A percentile compares a stretch with the other conserved stretches of the same genome.
Conservation (phyloP, 2,329 filamentous ascomycete genomes). For the Diaporthe sp. region DNA sequence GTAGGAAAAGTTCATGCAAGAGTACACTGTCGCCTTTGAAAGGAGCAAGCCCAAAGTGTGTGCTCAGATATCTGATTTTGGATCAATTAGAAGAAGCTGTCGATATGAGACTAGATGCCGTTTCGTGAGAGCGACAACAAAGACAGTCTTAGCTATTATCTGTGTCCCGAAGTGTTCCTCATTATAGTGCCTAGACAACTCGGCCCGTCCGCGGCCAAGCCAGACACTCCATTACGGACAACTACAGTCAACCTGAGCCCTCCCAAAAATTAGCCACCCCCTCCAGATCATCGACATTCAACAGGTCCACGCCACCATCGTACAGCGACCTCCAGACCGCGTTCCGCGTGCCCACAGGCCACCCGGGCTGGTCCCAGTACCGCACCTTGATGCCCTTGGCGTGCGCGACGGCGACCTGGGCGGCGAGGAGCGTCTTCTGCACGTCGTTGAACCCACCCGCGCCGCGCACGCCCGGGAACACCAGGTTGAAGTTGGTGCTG, state of each 20-base stretch:
- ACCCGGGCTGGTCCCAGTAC: slow-evolving; percentile 75
- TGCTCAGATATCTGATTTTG: no score
- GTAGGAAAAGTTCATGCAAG: no score
- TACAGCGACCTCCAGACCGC: slow-evolving; percentile 70
- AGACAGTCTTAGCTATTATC: not conserved
- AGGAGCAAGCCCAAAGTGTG: no score
- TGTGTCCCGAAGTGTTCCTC: not conserved
- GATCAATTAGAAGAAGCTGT: not conserved
- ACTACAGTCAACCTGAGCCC: not conserved
- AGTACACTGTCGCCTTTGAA: no score
- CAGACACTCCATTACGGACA: no score
- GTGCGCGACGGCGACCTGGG: slow-evolving; percentile 67
- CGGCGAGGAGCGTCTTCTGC: slow-evolving; percentile 64
- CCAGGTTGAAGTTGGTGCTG: slow-evolving; percentile 53
- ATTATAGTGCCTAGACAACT: not conserved
- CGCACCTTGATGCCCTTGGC: slow-evolving; percentile 69
- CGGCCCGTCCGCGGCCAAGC: not conserved
- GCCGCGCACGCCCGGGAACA: slow-evolving; percentile 52
- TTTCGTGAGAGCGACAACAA: not conserved
- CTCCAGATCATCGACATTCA: slow-evolving; percentile 76
- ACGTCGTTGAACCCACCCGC: slow-evolving; percentile 56
- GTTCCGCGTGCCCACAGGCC: slow-evolving; percentile 71
- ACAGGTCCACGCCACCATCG: slow-evolving; percentile 69
- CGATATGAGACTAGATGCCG: not conserved
- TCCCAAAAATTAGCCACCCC: slow-evolving; percentile 57